A percentile compares a stretch with the other conserved stretches of the same genome.
Conservation (phyloP, 352 stramenopile species). For the Phytophthora syringae region DNA sequence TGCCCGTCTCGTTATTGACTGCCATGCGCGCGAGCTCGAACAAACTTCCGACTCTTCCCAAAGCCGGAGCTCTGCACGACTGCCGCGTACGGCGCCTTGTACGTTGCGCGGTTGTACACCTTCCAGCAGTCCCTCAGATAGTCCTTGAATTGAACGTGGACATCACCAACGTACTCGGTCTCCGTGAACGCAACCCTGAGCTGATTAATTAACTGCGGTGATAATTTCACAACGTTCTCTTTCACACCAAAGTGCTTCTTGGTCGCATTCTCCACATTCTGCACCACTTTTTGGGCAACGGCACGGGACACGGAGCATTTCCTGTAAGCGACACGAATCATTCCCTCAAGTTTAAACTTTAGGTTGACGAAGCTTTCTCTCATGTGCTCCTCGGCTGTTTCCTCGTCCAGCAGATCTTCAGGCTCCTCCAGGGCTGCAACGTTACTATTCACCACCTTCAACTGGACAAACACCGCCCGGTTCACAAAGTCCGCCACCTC, state of each 20-base stretch:
- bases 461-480: background rate
- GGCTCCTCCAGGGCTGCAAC: background rate
- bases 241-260: background rate
- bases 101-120: background rate
- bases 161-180: background rate
- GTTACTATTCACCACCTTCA: background rate
- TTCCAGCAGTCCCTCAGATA: background rate
- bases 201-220: too few species aligned
- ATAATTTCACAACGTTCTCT: background rate
- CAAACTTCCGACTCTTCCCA: conserved; percentile 19
- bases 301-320: background rate
- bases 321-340: too few species aligned
- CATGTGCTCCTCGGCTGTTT: background rate
- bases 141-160: background rate
- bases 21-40: conserved; percentile 10
- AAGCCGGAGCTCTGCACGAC: conserved; percentile 28
- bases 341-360: too few species aligned
- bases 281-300: background rate
- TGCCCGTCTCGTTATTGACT: background rate
- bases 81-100: background rate
- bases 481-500: background rate
- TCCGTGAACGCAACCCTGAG: background rate
- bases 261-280: background rate
- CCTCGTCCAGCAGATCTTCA: background rate
- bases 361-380: too few species aligned